Base-by-base conservation (phyloP, 306 rosid species). In the Carpinus fangiana region DNA sequence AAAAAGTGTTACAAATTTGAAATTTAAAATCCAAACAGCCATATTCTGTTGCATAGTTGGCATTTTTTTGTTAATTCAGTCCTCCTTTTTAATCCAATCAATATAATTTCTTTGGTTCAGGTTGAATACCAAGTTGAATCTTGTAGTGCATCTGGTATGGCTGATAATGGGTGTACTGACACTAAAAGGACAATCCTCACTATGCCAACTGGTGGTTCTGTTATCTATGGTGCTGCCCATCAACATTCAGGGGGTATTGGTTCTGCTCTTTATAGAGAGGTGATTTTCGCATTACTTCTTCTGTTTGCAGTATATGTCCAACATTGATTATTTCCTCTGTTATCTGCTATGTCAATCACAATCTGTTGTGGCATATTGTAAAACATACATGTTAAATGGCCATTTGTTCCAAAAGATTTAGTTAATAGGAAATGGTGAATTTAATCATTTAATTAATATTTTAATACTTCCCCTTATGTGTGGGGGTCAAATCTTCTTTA, bases 161-260 rank as follows among this genome's bases (percentile, higher is more conserved):
- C 55, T 20, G 76, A 74, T 64, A 76, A 60, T 31, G 77, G 53
- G 0, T 87, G 90, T 52, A 1, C 21, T 74, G 64, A 92, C 83
- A 85, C 65, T 5, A 86, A 62, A 76, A 76, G 68, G 66, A 60
- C 87, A 67, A 82, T 31, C 54, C 55, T 84, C 7, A 88, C 78
- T 2, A 31, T 90, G 66, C 82, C 85, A 69, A 69, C 26, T 5
- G 90, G 87, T 66, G 97, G 97, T 17, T 91, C 82, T 80, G 59
- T 93, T 12, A 41, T 93, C 76, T 91, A 93, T 64, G 96, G 88
- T 79, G 90, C 78, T 67, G 96, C 93, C 73, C 98, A 93, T 82
- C 98, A 91, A 55, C 98, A 93, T 83, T 72, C 88, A 2, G 96
- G 96, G 14, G 98, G 90, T 51, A 50, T 26, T 6, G 96, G 93